Percentiles rank a stretch among this genome's conserved stretches.
phyloP scores from a whole-genome alignment of 495 filamentous ascomycete species.

The Mycothermus thermophilus region DNA sequence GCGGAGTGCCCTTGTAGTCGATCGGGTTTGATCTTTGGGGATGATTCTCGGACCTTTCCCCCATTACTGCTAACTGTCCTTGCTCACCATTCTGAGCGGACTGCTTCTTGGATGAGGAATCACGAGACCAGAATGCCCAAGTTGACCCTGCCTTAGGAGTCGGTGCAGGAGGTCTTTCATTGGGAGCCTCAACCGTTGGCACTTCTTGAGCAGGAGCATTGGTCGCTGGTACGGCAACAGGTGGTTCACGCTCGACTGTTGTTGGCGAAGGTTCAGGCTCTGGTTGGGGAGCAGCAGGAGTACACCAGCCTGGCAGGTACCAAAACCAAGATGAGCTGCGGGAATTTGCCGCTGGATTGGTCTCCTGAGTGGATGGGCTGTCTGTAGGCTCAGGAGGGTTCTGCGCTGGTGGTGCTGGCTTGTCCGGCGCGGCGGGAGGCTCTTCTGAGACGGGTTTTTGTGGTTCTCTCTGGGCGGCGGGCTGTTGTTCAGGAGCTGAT shows the following conservation, averaged over 20 bases:
- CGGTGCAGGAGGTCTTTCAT: slow-evolving; percentile 18
- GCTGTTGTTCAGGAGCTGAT: too few relatives aligned
- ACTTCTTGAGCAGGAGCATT: slow-evolving; percentile 24
- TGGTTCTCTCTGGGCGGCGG: too few relatives aligned
- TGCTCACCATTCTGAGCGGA: slow-evolving; percentile 24
- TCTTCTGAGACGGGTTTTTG: too few relatives aligned
- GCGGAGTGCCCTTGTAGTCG: slow-evolving; percentile 29
- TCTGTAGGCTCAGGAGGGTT: slow-evolving; percentile 11
- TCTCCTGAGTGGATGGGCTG: slow-evolving; percentile 7
- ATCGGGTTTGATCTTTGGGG: slow-evolving; percentile 48
- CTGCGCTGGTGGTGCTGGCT: slow-evolving; percentile 9
- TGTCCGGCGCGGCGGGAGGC: slow-evolving; percentile 5
- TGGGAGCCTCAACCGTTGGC: slow-evolving; percentile 12
- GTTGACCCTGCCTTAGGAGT: slow-evolving; percentile 44
- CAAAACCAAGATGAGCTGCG: slow-evolving; percentile 41
- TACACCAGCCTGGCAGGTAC: slow-evolving; percentile 5
- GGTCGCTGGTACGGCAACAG: slow-evolving; percentile 16
- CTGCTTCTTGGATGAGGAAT: slow-evolving; percentile 29
- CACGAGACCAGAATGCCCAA: slow-evolving; percentile 79
- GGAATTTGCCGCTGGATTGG: slow-evolving; percentile 6
- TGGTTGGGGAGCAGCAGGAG: neutral
- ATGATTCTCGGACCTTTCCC: slow-evolving; percentile 47
- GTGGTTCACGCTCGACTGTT: slow-evolving; percentile 8
- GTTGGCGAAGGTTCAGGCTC: slow-evolving; percentile 3
- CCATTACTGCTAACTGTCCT: slow-evolving; percentile 56